phyloP scores from a whole-genome alignment of 192 early-diverging fungal species.

The Entomortierella chlamydospora region DNA sequence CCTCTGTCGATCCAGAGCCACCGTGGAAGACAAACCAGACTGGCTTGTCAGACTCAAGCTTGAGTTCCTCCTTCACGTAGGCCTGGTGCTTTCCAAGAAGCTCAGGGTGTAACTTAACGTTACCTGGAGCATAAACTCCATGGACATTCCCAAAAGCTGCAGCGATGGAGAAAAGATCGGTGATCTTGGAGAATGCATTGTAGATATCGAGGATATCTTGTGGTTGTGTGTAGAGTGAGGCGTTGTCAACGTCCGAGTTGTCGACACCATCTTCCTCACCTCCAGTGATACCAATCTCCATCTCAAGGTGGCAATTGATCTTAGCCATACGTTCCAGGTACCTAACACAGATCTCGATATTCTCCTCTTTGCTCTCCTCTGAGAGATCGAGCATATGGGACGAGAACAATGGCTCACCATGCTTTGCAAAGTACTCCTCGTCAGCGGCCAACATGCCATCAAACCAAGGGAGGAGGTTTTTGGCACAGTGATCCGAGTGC shows the following conservation, averaged over 20 bases:
- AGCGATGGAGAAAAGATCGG: constrained; percentile 94
- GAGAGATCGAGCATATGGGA: constrained; percentile 99
- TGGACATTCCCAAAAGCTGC: constrained; percentile 97
- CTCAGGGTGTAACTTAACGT: constrained; percentile 94
- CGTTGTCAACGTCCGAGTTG: constrained; percentile 93
- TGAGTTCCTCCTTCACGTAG: constrained; percentile 78
- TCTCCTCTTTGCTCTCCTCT: constrained; percentile 93
- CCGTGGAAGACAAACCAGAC: constrained; percentile 99
- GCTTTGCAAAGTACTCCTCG: constrained; percentile 92
- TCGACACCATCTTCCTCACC: constrained; percentile 99
- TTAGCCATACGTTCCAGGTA: constrained; percentile 93
- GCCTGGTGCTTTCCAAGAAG: constrained; percentile 92
- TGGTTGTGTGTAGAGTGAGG: constrained; percentile 94
- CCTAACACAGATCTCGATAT: constrained; percentile 89
- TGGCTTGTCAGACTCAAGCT: constrained; percentile 72
- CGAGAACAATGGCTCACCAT: constrained; percentile 96
- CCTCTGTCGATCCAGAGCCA: constrained; percentile 86
- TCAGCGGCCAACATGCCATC: constrained; percentile 97
- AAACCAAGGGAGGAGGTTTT: constrained; percentile 97
- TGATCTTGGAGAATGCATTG: constrained; percentile 86
- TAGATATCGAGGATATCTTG: constrained; percentile 97
- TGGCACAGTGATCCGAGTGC: constrained; percentile 97
- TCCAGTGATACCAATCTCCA: constrained; percentile 99
- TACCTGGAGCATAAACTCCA: constrained; percentile 96
- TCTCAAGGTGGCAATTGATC: constrained; percentile 92